A percentile compares a stretch with the other conserved stretches of the same genome.
Conservation (phyloP, 345 rosid species). For the Populus simonii region DNA sequence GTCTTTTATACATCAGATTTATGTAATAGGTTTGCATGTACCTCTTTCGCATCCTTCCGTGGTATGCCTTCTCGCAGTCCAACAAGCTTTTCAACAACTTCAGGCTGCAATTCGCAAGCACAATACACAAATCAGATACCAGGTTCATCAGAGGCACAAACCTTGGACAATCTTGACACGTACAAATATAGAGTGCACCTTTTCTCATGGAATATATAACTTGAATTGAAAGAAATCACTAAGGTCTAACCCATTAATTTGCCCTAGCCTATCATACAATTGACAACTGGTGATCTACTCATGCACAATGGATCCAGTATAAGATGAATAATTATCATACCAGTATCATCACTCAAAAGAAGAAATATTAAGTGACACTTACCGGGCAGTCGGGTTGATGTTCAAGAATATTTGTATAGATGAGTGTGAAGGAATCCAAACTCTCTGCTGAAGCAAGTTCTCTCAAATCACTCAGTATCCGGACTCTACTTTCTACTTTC, state of each 20-base stretch:
- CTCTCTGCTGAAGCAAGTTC: conserved; percentile 99
- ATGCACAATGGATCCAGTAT: not conserved
- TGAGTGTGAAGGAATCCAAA: conserved; percentile 87
- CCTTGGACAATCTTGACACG: not conserved
- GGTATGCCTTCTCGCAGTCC: conserved; percentile 95
- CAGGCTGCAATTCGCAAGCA: conserved; percentile 53
- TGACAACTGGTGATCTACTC: not conserved
- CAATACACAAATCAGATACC: not conserved
- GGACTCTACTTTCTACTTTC: conserved; percentile 92
- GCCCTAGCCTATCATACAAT: not conserved
- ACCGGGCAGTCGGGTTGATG: conserved; percentile 99
- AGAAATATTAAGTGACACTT: conserved; percentile 10
- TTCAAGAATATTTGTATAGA: conserved; percentile 90
- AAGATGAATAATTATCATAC: not conserved
- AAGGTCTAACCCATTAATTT: not conserved
- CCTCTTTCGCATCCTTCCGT: conserved; percentile 96
- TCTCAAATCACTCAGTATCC: conserved; percentile 85
- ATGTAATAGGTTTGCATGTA: conserved; percentile 14
- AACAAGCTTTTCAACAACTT: conserved; percentile 97
- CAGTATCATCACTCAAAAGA: not conserved
- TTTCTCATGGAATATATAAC: not conserved
- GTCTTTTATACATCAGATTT: not conserved
- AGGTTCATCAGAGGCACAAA: not conserved
- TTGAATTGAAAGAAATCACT: not conserved
- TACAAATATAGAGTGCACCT: not conserved